Conservation (phyloP, 2,329 filamentous ascomycete species). For the Claviceps purpurea region DNA sequence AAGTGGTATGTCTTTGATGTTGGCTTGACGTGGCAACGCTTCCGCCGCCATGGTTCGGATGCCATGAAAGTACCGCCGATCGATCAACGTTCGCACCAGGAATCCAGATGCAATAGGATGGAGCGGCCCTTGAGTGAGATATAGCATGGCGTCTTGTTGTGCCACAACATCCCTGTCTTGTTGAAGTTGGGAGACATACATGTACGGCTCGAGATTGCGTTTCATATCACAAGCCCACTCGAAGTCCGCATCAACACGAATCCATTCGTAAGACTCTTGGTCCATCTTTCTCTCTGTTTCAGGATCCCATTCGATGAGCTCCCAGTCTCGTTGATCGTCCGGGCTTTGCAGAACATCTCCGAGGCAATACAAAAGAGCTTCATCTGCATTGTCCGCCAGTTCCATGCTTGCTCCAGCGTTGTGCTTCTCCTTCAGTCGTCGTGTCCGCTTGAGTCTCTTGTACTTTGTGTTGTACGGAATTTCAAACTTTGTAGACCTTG, state of each 20-base stretch:
- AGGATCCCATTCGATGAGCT: slow-evolving; percentile 74
- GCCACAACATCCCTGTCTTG: slow-evolving; percentile 95
- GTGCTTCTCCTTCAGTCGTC: slow-evolving; percentile 65
- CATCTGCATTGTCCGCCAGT: slow-evolving; percentile 50
- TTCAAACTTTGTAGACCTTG: slow-evolving; percentile 65
- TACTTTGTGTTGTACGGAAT: slow-evolving; percentile 99
- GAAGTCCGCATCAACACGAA: slow-evolving; percentile 93
- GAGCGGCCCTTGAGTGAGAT: slow-evolving; percentile 50
- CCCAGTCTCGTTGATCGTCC: slow-evolving; percentile 75
- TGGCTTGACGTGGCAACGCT: slow-evolving; percentile 64
- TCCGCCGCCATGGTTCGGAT: slow-evolving; percentile 77
- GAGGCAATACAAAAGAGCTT: slow-evolving; percentile 77
- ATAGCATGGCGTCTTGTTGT: slow-evolving; percentile 64
- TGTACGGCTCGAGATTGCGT: slow-evolving; percentile 76
- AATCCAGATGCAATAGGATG: slow-evolving; percentile 82
- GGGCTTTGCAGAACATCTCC: slow-evolving; percentile 78
- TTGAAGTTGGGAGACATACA: slow-evolving; percentile 95
- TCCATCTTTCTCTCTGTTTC: slow-evolving; percentile 88
- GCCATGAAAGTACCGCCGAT: slow-evolving; percentile 84
- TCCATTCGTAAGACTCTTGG: slow-evolving; percentile 96
- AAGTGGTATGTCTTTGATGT: slow-evolving; percentile 50
- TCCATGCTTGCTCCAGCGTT: slow-evolving; percentile 45
- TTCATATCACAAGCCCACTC: slow-evolving; percentile 90
- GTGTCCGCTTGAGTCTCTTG: slow-evolving; percentile 84
- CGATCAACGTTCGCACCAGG: slow-evolving; percentile 77